Base-by-base conservation (phyloP, 2,329 filamentous ascomycete genomes). In the Myotisia sp. region DNA sequence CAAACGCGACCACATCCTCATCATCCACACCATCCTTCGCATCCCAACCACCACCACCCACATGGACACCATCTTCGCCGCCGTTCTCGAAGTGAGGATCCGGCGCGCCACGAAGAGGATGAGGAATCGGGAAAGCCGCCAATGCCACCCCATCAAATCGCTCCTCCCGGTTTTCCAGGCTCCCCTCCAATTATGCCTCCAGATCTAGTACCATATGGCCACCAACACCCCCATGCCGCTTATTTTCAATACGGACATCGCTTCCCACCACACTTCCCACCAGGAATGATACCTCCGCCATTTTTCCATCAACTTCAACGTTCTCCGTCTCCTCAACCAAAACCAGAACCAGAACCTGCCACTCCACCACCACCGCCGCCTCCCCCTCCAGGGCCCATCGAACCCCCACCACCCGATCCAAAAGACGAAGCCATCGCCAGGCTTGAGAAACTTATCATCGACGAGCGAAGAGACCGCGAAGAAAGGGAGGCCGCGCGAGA, bases 401-500 rank as follows among this genome's bases (percentile, higher is more conserved):
- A 43, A 8, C 44, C 57, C 5, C 50, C 58, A 3, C 63, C 42
- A 21, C 58, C 60, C 16, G 57, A 60, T 13, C 51, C 59, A 6
- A 63, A 64, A 39, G 60, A 63, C 29, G 65, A 68, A 39, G 64
- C 78, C 37, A 73, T 77, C 41, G 62, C 62, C n/a, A 65, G 77
- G 37, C 67, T 76, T 41, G 65, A 71, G 41, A 67, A 78, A 44
- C 54, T 81, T 38, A 63, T 68, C 28, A 36, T 62, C 33, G 60
- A 64, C 10, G 58, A 64, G 37, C 54, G 56, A 30, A 50, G 42
- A 7, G 59, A 62, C 13, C 53, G 58, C 21, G 58, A 61, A 39
- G 52, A 51, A 19, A 50, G 55, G 28, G 59, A 61, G 42, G 55
- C 54, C 16, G 53, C 52, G 12, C 46, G 49, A 10, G 42, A 59